phyloP scores from a whole-genome alignment of 192 early-diverging fungal genomes.

The Linnemannia exigua region DNA sequence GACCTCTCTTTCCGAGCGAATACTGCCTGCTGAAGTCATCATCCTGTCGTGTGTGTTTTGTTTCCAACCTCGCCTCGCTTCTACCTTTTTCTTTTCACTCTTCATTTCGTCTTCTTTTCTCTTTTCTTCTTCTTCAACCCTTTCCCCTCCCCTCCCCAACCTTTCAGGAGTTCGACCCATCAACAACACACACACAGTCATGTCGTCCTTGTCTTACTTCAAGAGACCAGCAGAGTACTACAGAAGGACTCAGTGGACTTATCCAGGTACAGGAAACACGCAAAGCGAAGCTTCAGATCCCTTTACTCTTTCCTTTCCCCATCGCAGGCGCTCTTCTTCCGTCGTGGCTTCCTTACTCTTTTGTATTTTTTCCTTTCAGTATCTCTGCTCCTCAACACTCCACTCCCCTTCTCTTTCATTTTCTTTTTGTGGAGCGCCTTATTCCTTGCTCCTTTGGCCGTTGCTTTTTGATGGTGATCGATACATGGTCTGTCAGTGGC shows the following conservation, averaged over 20 bases:
- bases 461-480: too few species aligned
- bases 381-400: not conserved
- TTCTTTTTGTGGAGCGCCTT: too few species aligned
- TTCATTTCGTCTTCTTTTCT: not conserved
- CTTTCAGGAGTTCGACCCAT: not conserved
- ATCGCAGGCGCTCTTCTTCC: not conserved
- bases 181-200: not conserved
- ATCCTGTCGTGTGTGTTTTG: conserved; percentile 1
- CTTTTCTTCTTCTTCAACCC: not conserved
- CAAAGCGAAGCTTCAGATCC: not conserved
- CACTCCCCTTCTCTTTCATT: not conserved
- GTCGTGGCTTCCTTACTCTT: not conserved
- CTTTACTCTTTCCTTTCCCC: not conserved
- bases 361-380: not conserved
- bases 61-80: not conserved
- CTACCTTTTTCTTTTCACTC: not conserved
- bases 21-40: not conserved
- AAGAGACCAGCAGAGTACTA: conserved; percentile 44
- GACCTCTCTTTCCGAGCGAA: not conserved
- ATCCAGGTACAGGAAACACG: conserved; percentile 36
- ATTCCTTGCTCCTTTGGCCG: too few species aligned
- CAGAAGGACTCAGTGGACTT: conserved; percentile 37
- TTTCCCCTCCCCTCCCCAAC: not conserved
- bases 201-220: conserved; percentile 48
- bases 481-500: too few species aligned